Percentiles rank a stretch among this genome's conserved stretches.
Conservation (phyloP, 2,329 filamentous ascomycete species). For the Nannizziopsis barbatae region DNA sequence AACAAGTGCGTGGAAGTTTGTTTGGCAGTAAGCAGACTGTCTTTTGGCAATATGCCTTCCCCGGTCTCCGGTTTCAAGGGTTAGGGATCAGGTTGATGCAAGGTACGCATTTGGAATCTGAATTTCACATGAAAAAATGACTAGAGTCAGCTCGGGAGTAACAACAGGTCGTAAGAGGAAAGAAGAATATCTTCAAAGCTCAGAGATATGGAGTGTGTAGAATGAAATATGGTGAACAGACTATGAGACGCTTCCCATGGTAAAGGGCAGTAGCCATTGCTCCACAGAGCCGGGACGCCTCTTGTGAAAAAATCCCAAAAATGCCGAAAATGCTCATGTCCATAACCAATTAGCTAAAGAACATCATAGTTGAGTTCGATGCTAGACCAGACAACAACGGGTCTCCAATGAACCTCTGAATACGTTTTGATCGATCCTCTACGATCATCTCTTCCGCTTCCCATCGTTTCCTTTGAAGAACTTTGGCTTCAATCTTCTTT, state of each 20-base stretch:
- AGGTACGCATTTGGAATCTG: not conserved
- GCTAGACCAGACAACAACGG: constrained; percentile 7
- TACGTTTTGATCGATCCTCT: constrained; percentile 24
- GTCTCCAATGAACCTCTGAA: constrained; percentile 13
- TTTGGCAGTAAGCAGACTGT: too few relatives aligned
- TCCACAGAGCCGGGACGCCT: too few relatives aligned
- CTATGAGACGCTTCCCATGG: too few relatives aligned
- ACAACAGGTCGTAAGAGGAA: too few relatives aligned
- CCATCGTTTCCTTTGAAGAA: constrained; percentile 28
- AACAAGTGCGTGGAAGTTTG: too few relatives aligned
- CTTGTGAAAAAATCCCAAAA: not conserved
- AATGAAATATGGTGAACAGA: too few relatives aligned
- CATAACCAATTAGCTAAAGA: constrained; percentile 6
- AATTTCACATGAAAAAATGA: not conserved
- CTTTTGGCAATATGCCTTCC: too few relatives aligned
- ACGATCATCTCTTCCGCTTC: constrained; percentile 32
- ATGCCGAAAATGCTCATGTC: not conserved
- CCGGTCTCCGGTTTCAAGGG: not conserved
- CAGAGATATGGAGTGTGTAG: too few relatives aligned
- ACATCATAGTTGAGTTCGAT: constrained; percentile 6
- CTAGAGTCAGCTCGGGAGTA: too few relatives aligned
- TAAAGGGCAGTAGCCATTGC: not conserved
- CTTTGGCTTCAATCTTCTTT: constrained; percentile 22
- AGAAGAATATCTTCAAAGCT: too few relatives aligned
- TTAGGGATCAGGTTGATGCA: not conserved